Percentiles rank a stretch among this genome's conserved stretches.
phyloP scores from a whole-genome alignment of 2,329 filamentous ascomycete genomes.

The Colletotrichum lindemuthianum region DNA sequence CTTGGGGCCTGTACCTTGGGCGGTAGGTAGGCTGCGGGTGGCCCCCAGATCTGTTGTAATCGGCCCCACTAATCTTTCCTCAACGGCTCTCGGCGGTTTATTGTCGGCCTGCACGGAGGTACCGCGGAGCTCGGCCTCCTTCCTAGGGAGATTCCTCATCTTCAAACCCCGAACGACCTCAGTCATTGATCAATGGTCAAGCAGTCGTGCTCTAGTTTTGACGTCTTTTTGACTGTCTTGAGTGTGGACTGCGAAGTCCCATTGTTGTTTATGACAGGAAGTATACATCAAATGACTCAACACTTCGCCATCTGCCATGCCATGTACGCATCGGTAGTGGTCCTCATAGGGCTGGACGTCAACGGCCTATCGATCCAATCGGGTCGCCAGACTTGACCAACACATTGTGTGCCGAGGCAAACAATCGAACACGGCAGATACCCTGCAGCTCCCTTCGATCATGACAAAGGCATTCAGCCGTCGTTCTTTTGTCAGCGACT shows the following conservation, averaged over 20 bases:
- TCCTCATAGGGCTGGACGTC: background rate
- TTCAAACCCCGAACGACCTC: background rate
- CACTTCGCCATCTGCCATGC: too few relatives aligned
- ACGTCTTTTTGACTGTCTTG: background rate
- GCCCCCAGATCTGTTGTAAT: background rate
- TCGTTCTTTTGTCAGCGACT: background rate
- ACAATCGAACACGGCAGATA: too few relatives aligned
- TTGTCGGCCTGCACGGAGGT: background rate
- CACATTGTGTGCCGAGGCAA: too few relatives aligned
- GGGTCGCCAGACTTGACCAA: too few relatives aligned
- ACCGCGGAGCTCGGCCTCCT: slow-evolving; percentile 14
- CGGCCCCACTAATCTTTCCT: background rate
- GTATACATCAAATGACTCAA: background rate
- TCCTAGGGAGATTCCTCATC: slow-evolving; percentile 10
- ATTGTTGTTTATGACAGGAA: background rate
- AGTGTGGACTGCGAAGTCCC: background rate
- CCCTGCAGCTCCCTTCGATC: too few relatives aligned
- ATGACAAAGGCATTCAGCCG: background rate
- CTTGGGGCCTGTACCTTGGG: background rate
- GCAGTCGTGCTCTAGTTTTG: background rate
- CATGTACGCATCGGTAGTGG: background rate
- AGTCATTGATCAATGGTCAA: background rate
- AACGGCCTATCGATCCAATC: background rate
- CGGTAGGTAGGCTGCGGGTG: background rate
- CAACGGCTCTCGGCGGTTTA: slow-evolving; percentile 22